A percentile compares a stretch with the other conserved stretches of the same genome.
These are phyloP conservation scores for Ampelocalamus luodianensis DNA, from an alignment of 176 grass and related monocot species.

Conservation along the genomic window DNA sequence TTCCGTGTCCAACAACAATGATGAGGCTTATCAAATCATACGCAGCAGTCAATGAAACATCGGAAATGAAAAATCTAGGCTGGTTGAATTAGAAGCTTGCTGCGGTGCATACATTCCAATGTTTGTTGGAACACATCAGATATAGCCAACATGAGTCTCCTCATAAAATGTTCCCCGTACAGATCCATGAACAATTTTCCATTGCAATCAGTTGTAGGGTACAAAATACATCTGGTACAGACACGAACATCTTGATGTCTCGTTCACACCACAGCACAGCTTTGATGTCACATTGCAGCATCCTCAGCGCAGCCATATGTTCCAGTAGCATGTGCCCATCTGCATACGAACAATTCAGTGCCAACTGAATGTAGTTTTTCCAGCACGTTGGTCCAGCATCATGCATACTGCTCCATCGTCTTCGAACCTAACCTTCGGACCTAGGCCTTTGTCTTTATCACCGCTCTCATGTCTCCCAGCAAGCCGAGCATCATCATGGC, in stretches of 20 bases:
- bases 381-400: not conserved
- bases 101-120: conserved; percentile 22
- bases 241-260: conserved; percentile 22
- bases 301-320: not conserved
- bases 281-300: not conserved
- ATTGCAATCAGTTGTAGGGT: not conserved
- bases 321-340: not conserved
- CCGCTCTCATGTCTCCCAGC: conserved; percentile 30
- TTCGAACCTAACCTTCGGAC: conserved; percentile 8
- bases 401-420: not conserved
- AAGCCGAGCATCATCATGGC: conserved; percentile 13
- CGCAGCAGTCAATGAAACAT: not conserved
- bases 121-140: conserved; percentile 25
- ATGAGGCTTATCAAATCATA: not conserved
- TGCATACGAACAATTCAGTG: not conserved
- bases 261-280: not conserved
- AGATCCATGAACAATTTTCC: conserved; percentile 30
- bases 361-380: conserved; percentile 18
- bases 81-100: conserved; percentile 3
- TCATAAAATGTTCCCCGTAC: not conserved
- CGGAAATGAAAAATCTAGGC: not conserved
- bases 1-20: not conserved
- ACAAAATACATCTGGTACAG: conserved; percentile 14
- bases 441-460: conserved; percentile 38
- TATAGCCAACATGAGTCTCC: conserved; percentile 22